These are phyloP conservation scores for Cordyceps cicadae DNA, from an alignment of 2,329 filamentous ascomycete species.

Conservation along the genomic window DNA sequence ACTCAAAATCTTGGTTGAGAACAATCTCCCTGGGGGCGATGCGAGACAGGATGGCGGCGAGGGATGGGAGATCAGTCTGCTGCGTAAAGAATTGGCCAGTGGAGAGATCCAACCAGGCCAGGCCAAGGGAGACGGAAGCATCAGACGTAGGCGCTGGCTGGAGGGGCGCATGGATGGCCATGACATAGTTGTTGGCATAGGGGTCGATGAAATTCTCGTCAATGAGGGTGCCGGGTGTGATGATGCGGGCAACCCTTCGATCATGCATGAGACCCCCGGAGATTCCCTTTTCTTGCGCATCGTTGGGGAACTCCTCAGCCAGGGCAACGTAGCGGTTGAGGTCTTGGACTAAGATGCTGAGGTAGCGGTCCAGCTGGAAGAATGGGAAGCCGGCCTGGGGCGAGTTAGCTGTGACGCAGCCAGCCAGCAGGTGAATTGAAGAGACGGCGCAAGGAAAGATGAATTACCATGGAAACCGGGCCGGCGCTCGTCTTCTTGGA, in stretches of 20 bases:
- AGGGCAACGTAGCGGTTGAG: conserved; percentile 86
- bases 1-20: conserved; percentile 55
- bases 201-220: conserved; percentile 97
- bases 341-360: conserved; percentile 90
- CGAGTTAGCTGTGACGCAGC: conserved; percentile 10
- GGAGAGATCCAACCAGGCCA: conserved; percentile 92
- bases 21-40: conserved; percentile 81
- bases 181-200: conserved; percentile 84
- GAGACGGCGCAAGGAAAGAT: conserved; percentile 8
- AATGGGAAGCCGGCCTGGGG: conserved; percentile 80
- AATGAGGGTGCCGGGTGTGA: conserved; percentile 91
- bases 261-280: conserved; percentile 76
- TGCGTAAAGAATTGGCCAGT: conserved; percentile 93
- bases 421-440: neutral
- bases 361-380: conserved; percentile 83
- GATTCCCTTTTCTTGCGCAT: conserved; percentile 59
- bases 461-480: conserved; percentile 71
- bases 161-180: conserved; percentile 62
- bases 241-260: conserved; percentile 73
- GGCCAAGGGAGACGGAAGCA: conserved; percentile 45
- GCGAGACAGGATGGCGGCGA: conserved; percentile 75
- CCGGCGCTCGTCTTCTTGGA: conserved; percentile 71
- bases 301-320: conserved; percentile 82
- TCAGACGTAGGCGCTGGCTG: neutral
- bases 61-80: conserved; percentile 55